A percentile compares a stretch with the other conserved stretches of the same genome.
These are phyloP conservation scores for Aristolochia contorta DNA, from an alignment of 164 flowering plant genomes.

Conservation along the genomic window DNA sequence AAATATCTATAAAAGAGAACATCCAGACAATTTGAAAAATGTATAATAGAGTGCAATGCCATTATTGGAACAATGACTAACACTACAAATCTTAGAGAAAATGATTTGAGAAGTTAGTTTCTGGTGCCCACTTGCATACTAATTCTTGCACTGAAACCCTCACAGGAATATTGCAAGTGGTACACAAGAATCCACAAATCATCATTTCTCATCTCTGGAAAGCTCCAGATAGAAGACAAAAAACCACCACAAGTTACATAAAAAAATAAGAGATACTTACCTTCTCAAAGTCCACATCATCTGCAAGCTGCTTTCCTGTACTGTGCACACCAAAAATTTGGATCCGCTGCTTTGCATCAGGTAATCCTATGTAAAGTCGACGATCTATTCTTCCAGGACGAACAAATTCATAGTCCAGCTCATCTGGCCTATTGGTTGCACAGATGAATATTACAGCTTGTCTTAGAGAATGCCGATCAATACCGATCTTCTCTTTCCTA, in stretches of 20 bases:
- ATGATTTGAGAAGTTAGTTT: too few species aligned
- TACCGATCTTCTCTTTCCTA: slow-evolving; percentile 84
- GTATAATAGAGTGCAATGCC: too few species aligned
- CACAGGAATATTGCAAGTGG: too few species aligned
- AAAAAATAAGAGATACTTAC: slow-evolving; percentile 19
- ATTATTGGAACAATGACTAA: too few species aligned
- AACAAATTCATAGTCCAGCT: slow-evolving; percentile 78
- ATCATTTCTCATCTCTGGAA: too few species aligned
- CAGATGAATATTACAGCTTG: slow-evolving; percentile 97
- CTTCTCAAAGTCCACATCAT: slow-evolving; percentile 77
- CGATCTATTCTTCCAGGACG: slow-evolving; percentile 95
- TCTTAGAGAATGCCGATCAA: slow-evolving; percentile 74
- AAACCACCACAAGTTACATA: neutral
- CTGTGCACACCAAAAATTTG: slow-evolving; percentile 91
- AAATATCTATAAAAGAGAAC: too few species aligned
- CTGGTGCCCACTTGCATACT: too few species aligned
- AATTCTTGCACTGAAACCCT: too few species aligned
- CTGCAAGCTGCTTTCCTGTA: slow-evolving; percentile 68
- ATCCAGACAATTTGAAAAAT: too few species aligned
- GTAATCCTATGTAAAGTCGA: slow-evolving; percentile 78
- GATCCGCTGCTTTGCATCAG: slow-evolving; percentile 84
- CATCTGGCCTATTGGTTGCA: slow-evolving; percentile 97
- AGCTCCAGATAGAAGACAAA: neutral
- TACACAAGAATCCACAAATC: too few species aligned
- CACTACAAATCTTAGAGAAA: too few species aligned